phyloP scores from a whole-genome alignment of 179 eudicot species.

The Camellia oleifera region DNA sequence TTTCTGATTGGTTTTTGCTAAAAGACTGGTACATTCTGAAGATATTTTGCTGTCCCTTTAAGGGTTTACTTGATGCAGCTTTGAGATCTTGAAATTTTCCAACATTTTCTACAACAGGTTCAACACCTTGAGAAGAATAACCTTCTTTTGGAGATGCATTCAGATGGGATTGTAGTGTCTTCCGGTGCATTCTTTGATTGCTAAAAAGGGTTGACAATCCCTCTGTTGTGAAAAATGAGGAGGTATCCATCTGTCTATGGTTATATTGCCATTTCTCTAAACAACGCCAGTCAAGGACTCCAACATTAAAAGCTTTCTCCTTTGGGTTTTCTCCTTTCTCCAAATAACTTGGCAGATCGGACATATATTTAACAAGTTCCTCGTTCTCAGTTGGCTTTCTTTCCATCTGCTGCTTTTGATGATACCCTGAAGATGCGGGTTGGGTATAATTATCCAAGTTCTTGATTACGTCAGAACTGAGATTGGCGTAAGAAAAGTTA shows the following conservation, averaged over 20 bases:
- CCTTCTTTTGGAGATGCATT: conserved; percentile 34
- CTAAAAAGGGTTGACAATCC: conserved; percentile 56
- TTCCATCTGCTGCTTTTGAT: conserved; percentile 31
- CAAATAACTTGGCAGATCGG: conserved; percentile 70
- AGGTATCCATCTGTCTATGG: conserved; percentile 34
- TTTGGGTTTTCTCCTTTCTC: conserved; percentile 55
- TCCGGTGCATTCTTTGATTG: conserved; percentile 33
- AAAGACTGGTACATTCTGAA: conserved; percentile 26
- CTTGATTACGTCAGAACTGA: conserved; percentile 42
- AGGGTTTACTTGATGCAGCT: conserved; percentile 19
- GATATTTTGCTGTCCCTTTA: conserved; percentile 30
- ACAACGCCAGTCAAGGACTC: conserved; percentile 81
- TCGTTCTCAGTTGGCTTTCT: conserved; percentile 43
- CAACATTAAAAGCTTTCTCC: conserved; percentile 74
- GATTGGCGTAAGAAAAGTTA: conserved; percentile 46
- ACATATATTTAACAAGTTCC: conserved; percentile 84
- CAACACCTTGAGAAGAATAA: conserved; percentile 23
- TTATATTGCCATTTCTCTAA: conserved; percentile 72
- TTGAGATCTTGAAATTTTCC: conserved; percentile 24
- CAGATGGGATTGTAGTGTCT: conserved; percentile 33
- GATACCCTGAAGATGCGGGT: conserved; percentile 34
- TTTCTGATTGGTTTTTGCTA: conserved; percentile 18
- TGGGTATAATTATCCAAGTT: conserved; percentile 22
- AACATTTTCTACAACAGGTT: conserved; percentile 20
- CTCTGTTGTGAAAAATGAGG: conserved; percentile 60